Base-by-base conservation (phyloP, 2,329 filamentous ascomycete species). In the Septoria petroselini region DNA sequence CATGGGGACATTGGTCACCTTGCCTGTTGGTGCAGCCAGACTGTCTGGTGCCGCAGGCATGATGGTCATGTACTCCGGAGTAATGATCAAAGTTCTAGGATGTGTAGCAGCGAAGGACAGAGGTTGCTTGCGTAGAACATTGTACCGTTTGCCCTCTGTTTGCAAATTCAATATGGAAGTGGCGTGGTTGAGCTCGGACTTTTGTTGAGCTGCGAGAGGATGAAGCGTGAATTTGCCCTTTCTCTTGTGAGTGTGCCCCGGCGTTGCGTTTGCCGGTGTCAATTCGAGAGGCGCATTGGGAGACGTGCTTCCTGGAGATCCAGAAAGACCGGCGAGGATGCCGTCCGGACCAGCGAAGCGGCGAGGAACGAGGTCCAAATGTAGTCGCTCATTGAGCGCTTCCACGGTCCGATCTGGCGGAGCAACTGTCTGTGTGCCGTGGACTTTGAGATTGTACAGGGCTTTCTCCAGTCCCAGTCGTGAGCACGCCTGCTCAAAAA, bases 21-120 rank as follows among this genome's bases (percentile, higher is more conserved):
- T 87, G 30, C 83, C 83, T 7, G 78, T 78, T 33, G 43, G 57
- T 23, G 38, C 57, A 56, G 12, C 63, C 58, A 37, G 52, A 29
- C 39, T 62, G 33, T 65, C 65, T 1, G 62, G 62, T 19, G 73
- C 71, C 4, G 70, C 71, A 2, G 88, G 86, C 78, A 89, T 85
- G 61, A 94, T 89, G 68, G 91, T 87, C 54, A 94, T 82, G 67
- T 91, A 93, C 66, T 94, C 88, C 52, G 86, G 86, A 61, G 91
- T 88, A 58, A 94, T 88, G 39, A 86, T 83, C 34, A 93, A 73
- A 7, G 88, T 80, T 50, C 86, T 81, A 60, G 90, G 85, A 53
- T 87, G 86, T 62, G 85, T 80, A 3, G 82, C 83, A 34, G 87
- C 83, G 61, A 93, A 85, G 18, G 86, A 83, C 79, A 93, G 88